Evolutionary conservation across 768 basidiomycete genomes (phyloP), one percentile per base, ranked within the genome.

Genomic region (Leccinum olivaceopallidum): DNA sequence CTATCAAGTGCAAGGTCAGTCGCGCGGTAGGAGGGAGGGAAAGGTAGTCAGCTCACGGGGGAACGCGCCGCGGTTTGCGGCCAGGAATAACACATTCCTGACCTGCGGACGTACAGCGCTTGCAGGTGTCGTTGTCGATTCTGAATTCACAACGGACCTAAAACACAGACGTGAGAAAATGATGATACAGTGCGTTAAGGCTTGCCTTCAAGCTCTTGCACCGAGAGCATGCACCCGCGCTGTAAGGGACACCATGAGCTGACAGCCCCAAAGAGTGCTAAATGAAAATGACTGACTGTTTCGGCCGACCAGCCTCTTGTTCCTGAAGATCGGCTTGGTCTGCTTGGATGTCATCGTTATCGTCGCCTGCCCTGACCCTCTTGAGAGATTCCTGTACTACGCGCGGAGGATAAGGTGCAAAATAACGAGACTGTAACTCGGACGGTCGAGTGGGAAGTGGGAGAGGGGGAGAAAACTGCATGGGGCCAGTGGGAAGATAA

Each of bases 11-110:
- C 22, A 5, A 20, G 3, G 39, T 68, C 47, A 59, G 60, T 30
- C 28, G 13, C 9, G 24, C 24, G 24, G 24, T 24, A 24, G 24
- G 24, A 24, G 24, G 22, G 22, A 22, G 1, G 24, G 24, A 24
- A 24, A 24, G 24, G 24, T 24, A 24, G 24, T 24, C 24, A 24
- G 24, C 24, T 24, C 24, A 24, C 24, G 24, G 24, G 24, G 24
- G 24, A 24, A 24, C 24, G 24, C 24, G 24, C 24, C 24, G 24
- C 24, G 24, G 24, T 24, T 90, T 92, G 62, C 88, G 81, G n/a
- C 90, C 90, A n/a, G 90, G 90, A 54, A 89, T 90, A 47, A 86
- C 75, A 65, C 90, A 93, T 55, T 90, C 88, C 58, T 89, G 85
- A 6, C 83, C 83, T 10, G 87, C 87, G 61, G 84, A 83, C 57